phyloP scores from a whole-genome alignment of 2,329 filamentous ascomycete genomes.

The Orbilia blumenaviensis region DNA sequence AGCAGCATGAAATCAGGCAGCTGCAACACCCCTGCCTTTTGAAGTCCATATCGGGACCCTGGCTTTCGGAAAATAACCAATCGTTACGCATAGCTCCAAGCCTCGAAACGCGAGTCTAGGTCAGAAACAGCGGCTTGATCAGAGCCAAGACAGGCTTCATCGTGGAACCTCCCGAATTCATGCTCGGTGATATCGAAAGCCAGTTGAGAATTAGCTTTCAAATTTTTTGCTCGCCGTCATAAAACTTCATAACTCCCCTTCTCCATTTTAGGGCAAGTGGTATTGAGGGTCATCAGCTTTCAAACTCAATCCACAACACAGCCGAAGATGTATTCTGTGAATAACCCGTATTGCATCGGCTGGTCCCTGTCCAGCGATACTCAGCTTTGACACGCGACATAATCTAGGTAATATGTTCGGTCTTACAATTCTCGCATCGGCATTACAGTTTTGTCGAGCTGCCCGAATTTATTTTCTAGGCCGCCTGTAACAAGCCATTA shows the following conservation, averaged over 20 bases:
- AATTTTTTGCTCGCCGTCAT: not conserved
- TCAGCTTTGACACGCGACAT: constrained; percentile 21
- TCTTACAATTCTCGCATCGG: constrained; percentile 10
- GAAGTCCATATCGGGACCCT: constrained; percentile 34
- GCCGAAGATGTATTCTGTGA: not conserved
- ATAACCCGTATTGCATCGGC: not conserved
- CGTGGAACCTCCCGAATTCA: constrained; percentile 52
- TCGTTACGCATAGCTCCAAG: not conserved
- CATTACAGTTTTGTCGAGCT: not conserved
- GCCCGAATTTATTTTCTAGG: not conserved
- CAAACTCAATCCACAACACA: not conserved
- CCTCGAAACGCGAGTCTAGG: constrained; percentile 30
- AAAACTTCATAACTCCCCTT: constrained; percentile 13
- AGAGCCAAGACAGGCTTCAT: constrained; percentile 31
- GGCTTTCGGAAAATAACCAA: constrained; percentile 50
- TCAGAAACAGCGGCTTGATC: constrained; percentile 39
- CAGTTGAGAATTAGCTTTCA: not conserved
- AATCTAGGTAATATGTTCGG: not conserved
- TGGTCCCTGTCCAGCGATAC: constrained; percentile 26
- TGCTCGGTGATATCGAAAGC: constrained; percentile 6
- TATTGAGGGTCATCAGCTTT: not conserved
- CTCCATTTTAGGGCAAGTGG: constrained; percentile 1
- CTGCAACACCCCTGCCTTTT: constrained; percentile 41
- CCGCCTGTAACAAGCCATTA: not conserved
- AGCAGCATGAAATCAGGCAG: constrained; percentile 45